Conservation (phyloP, 208 protist genomes). For the Herpetomonas muscarum region DNA sequence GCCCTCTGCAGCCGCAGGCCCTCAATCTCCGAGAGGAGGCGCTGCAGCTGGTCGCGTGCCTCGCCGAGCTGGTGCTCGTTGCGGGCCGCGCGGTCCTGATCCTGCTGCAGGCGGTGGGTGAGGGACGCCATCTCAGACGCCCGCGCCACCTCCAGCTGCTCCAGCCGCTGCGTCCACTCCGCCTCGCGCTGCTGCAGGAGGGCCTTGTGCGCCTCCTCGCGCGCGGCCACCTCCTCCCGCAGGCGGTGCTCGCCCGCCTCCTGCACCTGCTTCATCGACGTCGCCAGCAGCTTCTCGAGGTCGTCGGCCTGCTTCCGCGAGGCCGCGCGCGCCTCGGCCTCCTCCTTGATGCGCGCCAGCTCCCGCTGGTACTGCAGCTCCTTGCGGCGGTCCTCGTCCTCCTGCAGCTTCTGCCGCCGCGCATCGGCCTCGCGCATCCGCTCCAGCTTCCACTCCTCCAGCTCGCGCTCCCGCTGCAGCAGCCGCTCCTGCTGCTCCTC, state of each 20-base stretch:
- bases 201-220: conserved; percentile 24
- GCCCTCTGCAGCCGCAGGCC: conserved; percentile 33
- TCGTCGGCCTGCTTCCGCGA: conserved; percentile 28
- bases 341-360: conserved; percentile 61
- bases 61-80: conserved; percentile 66
- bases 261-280: conserved; percentile 27
- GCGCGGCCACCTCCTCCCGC: conserved; percentile 25
- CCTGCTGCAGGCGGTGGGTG: conserved; percentile 45
- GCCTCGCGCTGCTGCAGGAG: conserved; percentile 29
- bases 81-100: conserved; percentile 33
- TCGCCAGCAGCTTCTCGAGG: conserved; percentile 29
- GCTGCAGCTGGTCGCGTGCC: conserved; percentile 41
- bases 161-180: conserved; percentile 37
- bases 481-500: conserved; percentile 67
- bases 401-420: conserved; percentile 29
- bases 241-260: conserved; percentile 30
- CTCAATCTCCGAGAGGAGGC: conserved; percentile 49
- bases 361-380: conserved; percentile 72
- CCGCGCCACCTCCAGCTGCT: conserved; percentile 38
- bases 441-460: conserved; percentile 84
- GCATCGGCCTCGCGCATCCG: conserved; percentile 44
- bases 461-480: conserved; percentile 63
- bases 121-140: conserved; percentile 46
- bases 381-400: conserved; percentile 69
- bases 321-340: conserved; percentile 31